Evolutionary conservation across 1,139 yeast genomes (phyloP), one percentile per base, ranked within the genome.

Genomic region (Ogataea hybrid): DNA sequence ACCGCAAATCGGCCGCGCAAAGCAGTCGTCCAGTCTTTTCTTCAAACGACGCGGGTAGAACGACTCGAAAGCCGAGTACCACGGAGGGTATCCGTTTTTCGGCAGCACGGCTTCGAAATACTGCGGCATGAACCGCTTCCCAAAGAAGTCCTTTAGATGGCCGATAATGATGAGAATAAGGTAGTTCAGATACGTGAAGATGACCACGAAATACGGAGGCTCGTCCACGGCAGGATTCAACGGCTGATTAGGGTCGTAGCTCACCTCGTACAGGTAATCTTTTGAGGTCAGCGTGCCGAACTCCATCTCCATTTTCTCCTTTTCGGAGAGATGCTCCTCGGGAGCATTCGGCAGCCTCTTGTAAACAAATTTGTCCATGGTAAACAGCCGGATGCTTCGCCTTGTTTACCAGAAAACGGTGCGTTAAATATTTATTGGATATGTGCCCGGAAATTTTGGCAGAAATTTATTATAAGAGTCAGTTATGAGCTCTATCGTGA

Each of bases 1-100:
- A 31, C 97, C 97, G 47, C 87, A 85, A 25, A 95, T 87, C 27
- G 97, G 97, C 61, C 97, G 80, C 5, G 95, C 88, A 65, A 92
- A 92, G 64, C 97, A 89, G 64, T 92, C 97, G 59, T 86, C 96
- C 50, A 92, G 78, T 65, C 96, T 84, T 52, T 77, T 78, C 62
- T 94, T 90, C 71, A 92, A 75, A 57, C 97, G 81, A 58, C 99
- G 83, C 33, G 90, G 84, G 63, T 90, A 92, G 61, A 92, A 94
- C 53, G 87, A 81, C 64, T 92, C 99, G 62, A 92, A 90, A 37
- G 89, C 94, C 35, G 94, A 86, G 56, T 84, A 86, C 84, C 96
- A 84, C 29, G 99, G 97, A 25, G 98, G 97, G 59, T 87, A 83
- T 1, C 99, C 99, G 61, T 92, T 81, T 49, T 75, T 73, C 59